Evolutionary conservation across 2,329 filamentous ascomycete genomes (phyloP).

Genomic region (Curvularia spicifera): DNA sequence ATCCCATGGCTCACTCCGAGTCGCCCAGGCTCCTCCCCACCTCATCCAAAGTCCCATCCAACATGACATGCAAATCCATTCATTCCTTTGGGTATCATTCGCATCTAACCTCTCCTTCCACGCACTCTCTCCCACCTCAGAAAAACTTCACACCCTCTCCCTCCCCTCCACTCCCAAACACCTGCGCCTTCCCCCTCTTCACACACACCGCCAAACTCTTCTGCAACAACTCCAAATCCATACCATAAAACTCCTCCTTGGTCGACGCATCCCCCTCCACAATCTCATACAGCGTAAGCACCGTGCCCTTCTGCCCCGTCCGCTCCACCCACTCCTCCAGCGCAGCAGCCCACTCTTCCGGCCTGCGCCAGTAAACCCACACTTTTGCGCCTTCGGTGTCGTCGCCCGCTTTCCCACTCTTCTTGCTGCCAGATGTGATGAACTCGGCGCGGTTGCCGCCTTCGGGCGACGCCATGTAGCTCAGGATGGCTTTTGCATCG

Average conservation of each 20-base stretch:
- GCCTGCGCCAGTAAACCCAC: conserved; percentile 84
- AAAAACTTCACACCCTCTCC: conserved; percentile 97
- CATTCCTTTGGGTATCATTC: neutral
- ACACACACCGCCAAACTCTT: conserved; percentile 82
- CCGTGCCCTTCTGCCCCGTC: conserved; percentile 85
- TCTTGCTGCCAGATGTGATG: conserved; percentile 48
- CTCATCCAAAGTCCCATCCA: neutral
- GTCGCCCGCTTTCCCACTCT: conserved; percentile 31
- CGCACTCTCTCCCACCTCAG: neutral
- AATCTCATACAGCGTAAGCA: conserved; percentile 92
- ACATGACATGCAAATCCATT: neutral
- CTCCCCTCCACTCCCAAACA: conserved; percentile 77
- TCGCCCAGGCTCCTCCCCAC: neutral
- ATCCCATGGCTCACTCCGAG: neutral
- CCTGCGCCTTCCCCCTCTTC: conserved; percentile 88
- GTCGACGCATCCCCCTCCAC: conserved; percentile 81
- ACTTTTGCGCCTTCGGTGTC: conserved; percentile 49
- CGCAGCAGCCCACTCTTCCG: conserved; percentile 86
- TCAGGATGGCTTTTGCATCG: conserved; percentile 61
- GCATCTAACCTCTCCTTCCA: neutral
- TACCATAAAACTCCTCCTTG: conserved; percentile 77
- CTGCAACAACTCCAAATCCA: conserved; percentile 81
- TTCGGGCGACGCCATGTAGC: conserved; percentile 61
- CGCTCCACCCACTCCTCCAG: conserved; percentile 82
- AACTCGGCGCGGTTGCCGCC: conserved; percentile 70